Base-by-base conservation (phyloP, 2,329 filamentous ascomycete genomes). In the Calonectria leucothoes region DNA sequence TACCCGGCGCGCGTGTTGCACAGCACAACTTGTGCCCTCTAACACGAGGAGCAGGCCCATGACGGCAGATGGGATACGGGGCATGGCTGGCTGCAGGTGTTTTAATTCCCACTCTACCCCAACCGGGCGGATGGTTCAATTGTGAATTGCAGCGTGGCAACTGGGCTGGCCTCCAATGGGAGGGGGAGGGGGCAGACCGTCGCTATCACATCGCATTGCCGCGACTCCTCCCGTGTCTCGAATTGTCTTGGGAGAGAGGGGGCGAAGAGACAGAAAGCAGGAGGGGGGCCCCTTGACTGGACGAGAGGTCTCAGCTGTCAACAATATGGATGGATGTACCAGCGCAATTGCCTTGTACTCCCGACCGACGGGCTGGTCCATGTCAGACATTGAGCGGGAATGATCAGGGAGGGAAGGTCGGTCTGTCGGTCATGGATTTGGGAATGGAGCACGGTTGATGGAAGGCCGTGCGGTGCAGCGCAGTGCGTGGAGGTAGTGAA, bases 281-380 rank as follows among this genome's bases (percentile, higher is more conserved):
- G 61, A 71, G 69, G 61, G 69, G 66, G n/a, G n/a, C n/a, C 39
- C 11, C 35, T 14, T 48, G 59, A 65, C 37, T 45, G 37, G 39
- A 35, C 17, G 35, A 48, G 33, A 57, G 27, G 35, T 52, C 35
- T 29, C 39, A 52, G 45, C 33, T 42, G 55, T 70, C 48, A 45
- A 61, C 59, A 33, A 25, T 27, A 37, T 25, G 31, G 42, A 69
- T 29, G 25, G 52, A 69, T 65, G 61, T 27, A 45, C 68, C 59
- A 48, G 37, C 17, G 39, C 51, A 59, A 49, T 71, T 61, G 25
- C 63, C 37, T 59, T 59, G 39, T 59, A n/a, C 39, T 61, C 23
- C 45, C 68, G 70, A 77, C 74, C 77, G 75, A 76, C 33, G 37
- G 70, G 67, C 78, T 79, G 78, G 78, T 77, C 78, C 77, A 74